phyloP scores from a whole-genome alignment of 2,329 filamentous ascomycete species.

The Diaporthe australafricana region DNA sequence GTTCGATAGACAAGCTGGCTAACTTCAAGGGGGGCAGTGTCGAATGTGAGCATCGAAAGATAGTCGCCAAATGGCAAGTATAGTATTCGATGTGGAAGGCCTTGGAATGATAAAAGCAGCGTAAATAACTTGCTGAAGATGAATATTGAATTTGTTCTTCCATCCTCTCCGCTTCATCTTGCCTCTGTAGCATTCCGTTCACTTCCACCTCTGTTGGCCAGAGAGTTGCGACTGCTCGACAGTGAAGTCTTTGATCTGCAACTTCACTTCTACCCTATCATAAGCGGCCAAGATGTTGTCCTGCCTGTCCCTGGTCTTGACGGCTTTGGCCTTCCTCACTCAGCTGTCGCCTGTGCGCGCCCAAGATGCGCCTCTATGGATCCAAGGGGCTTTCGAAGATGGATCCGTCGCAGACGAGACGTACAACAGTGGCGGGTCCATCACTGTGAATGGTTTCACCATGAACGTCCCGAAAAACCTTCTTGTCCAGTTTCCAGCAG shows the following conservation, averaged over 20 bases:
- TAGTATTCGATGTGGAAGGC: too few relatives aligned
- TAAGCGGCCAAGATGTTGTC: background rate
- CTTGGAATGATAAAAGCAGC: background rate
- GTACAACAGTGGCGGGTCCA: conserved; percentile 58
- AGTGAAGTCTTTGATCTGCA: background rate
- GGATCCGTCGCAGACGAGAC: conserved; percentile 47
- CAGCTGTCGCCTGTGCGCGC: background rate
- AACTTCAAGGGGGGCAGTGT: background rate
- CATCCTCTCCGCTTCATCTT: background rate
- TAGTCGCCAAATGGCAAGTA: background rate
- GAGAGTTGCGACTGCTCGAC: background rate
- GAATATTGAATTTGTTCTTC: background rate
- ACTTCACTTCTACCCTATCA: too few relatives aligned
- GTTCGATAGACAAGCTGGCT: background rate
- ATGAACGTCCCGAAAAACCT: conserved; percentile 62
- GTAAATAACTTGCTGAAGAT: background rate
- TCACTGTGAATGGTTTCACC: conserved; percentile 57
- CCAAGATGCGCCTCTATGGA: conserved; percentile 46
- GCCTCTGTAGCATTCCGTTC: background rate
- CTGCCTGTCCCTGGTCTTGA: background rate
- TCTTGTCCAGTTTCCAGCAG: conserved; percentile 60
- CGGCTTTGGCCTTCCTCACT: background rate
- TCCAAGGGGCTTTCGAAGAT: conserved; percentile 49
- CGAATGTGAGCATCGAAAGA: background rate
- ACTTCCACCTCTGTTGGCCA: background rate